A percentile compares a stretch with the other conserved stretches of the same genome.
These are phyloP conservation scores for Theileria annulata DNA, from an alignment of 169 alveolate genomes.

Conservation along the genomic window DNA sequence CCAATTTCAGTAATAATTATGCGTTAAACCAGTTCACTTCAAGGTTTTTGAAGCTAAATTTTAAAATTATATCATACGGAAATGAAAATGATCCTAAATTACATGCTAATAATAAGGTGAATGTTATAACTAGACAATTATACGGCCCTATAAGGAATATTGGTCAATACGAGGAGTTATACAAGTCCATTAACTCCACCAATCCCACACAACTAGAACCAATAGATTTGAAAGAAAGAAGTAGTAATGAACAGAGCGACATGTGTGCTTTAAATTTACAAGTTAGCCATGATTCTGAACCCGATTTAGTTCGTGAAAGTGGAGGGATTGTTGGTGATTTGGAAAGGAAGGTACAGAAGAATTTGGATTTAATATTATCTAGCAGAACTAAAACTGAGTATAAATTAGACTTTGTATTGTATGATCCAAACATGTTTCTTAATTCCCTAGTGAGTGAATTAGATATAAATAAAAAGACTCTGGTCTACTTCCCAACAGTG, in stretches of 20 bases:
- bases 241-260: not conserved
- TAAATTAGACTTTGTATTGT: slow-evolving; percentile 38
- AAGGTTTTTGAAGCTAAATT: slow-evolving; percentile 49
- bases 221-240: slow-evolving; percentile 17
- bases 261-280: no score
- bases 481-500: slow-evolving; percentile 62
- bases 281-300: not conserved
- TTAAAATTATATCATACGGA: slow-evolving; percentile 54
- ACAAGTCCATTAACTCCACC: not conserved
- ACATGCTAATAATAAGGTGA: slow-evolving; percentile 20
- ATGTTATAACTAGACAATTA: slow-evolving; percentile 39
- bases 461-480: slow-evolving; percentile 13
- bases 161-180: slow-evolving; percentile 10
- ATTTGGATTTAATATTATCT: slow-evolving; percentile 9
- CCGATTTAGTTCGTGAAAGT: not conserved
- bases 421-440: slow-evolving; percentile 33
- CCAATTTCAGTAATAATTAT: slow-evolving; percentile 42
- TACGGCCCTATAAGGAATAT: slow-evolving; percentile 60
- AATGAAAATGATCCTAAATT: not conserved
- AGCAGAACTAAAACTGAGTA: not conserved
- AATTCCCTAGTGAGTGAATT: slow-evolving; percentile 10
- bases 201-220: not conserved
- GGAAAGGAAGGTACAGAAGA: slow-evolving; percentile 18
- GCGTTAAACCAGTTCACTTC: slow-evolving; percentile 36
- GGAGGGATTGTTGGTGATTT: not conserved